Base-by-base conservation (phyloP, 495 filamentous ascomycete genomes). In the Penicillium verhagenii region DNA sequence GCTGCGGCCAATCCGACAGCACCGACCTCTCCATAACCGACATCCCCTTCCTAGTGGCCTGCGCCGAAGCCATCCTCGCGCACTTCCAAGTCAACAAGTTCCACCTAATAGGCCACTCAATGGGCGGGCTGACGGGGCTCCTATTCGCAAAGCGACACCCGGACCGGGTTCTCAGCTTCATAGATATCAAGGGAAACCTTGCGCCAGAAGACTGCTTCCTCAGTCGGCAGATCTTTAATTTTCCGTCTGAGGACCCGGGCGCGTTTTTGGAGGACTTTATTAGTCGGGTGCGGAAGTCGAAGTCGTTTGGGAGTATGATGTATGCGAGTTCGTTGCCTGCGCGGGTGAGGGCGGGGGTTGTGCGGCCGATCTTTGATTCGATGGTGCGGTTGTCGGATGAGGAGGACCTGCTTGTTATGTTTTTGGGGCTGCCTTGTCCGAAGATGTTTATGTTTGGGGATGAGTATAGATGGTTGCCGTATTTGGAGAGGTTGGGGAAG, bases 191-290 rank as follows among this genome's bases (percentile, higher is more conserved):
- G 33, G 65, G 65, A 42, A 68, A 68, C 20, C 59, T 70, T 18
- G 64, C 62, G 3, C 62, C 67, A 4, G 67, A 70, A 28, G 65
- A 70, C 51, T 70, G 62, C 47, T 66, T 68, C 53, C 57, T 70
- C 20, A 68, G 62, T 31, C 60, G 65, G 4, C 65, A 70, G 38
- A 66, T 64, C 38, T 64, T 66, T 49, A 53, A 20, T 1, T 65
- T 64, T 37, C 54, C 60, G 1, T 45, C 60, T 2, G 55, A 61
- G 24, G 50, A 66, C 16, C 53, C 53, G 0, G 54, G 63, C 6
- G 54, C 35, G 1, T 70, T 70, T 24, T 35, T 70, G n/a, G 42
- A 68, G 44, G 58, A 33, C 1, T 70, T 68, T 20, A 65, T 66
- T 23, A 50, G 50, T 25, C 60, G 63, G 0, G 66, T 61, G 6